A percentile compares a stretch with the other conserved stretches of the same genome.
These are phyloP conservation scores for Sordariomycetes sp. DNA, from an alignment of 2,329 filamentous ascomycete genomes.

Conservation along the genomic window DNA sequence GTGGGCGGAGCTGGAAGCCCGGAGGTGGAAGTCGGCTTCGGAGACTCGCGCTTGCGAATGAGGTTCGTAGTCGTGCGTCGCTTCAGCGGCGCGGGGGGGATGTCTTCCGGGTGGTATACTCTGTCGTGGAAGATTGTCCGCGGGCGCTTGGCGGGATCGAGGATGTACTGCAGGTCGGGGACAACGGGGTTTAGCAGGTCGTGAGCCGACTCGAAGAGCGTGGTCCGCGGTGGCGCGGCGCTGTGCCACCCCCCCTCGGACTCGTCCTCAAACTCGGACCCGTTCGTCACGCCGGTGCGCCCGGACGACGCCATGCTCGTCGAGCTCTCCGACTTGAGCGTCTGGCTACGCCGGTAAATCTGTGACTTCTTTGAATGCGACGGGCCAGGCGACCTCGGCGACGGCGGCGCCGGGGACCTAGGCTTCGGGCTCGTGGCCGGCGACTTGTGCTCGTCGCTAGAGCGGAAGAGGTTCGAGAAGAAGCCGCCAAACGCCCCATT, in stretches of 20 bases:
- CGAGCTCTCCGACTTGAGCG: slow-evolving; percentile 34
- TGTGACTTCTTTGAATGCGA: slow-evolving; percentile 44
- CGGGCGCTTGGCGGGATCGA: slow-evolving; percentile 68
- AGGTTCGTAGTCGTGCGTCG: slow-evolving; percentile 26
- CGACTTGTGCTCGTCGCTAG: slow-evolving; percentile 34
- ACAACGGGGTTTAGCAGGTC: slow-evolving; percentile 85
- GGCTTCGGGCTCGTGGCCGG: slow-evolving; percentile 11
- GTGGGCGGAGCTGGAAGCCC: slow-evolving; percentile 17
- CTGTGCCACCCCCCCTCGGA: slow-evolving; percentile 22
- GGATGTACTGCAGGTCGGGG: slow-evolving; percentile 67
- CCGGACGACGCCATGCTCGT: slow-evolving; percentile 16
- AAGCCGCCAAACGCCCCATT: neutral
- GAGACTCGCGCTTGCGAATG: slow-evolving; percentile 11
- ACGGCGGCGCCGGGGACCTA: slow-evolving; percentile 21
- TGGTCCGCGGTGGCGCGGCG: slow-evolving; percentile 73
- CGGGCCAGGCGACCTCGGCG: slow-evolving; percentile 6
- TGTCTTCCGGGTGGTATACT: slow-evolving; percentile 86
- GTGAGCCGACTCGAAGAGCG: slow-evolving; percentile 87
- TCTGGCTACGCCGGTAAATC: slow-evolving; percentile 70
- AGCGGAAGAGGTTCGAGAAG: slow-evolving; percentile 55
- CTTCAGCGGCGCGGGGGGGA: slow-evolving; percentile 66
- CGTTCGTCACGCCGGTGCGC: slow-evolving; percentile 30
- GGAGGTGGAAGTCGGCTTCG: slow-evolving; percentile 10
- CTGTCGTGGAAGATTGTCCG: slow-evolving; percentile 95
- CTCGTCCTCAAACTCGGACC: slow-evolving; percentile 32